phyloP scores from a whole-genome alignment of 306 rosid genomes.

The Lupinus albus region DNA sequence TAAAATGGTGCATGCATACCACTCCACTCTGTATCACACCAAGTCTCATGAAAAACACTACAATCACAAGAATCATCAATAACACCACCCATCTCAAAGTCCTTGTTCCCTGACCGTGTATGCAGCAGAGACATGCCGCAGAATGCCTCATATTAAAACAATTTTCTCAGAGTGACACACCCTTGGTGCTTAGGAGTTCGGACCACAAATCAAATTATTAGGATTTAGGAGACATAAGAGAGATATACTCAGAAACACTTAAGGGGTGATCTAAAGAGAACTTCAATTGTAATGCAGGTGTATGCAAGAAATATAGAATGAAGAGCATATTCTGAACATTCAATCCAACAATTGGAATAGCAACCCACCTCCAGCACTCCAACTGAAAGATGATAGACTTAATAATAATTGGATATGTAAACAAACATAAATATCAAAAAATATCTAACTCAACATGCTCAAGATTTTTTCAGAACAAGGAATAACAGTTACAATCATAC shows the following conservation, averaged over 20 bases:
- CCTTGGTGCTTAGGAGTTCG: slow-evolving; percentile 24
- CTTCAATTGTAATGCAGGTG: not conserved
- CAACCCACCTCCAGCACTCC: slow-evolving; percentile 12
- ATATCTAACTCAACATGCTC: not conserved
- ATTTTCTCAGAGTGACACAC: not conserved
- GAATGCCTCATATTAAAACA: not conserved
- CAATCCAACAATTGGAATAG: slow-evolving; percentile 1
- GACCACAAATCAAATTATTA: slow-evolving; percentile 14
- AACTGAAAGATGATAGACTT: slow-evolving; percentile 6
- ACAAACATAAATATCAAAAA: slow-evolving; percentile 7
- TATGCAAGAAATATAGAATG: slow-evolving; percentile 21
- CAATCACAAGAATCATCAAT: slow-evolving; percentile 14
- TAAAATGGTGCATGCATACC: not conserved
- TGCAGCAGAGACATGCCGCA: slow-evolving; percentile 3
- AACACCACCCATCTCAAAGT: slow-evolving; percentile 28
- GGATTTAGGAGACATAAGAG: not conserved
- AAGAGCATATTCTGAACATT: not conserved
- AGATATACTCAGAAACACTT: not conserved
- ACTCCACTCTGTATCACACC: slow-evolving; percentile 1
- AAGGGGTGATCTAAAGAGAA: slow-evolving; percentile 6
- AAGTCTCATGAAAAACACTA: slow-evolving; percentile 10
- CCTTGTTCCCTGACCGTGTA: slow-evolving; percentile 3
- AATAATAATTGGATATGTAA: slow-evolving; percentile 9
- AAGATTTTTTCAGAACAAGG: slow-evolving; percentile 16
- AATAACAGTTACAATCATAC: slow-evolving; percentile 2